Base-by-base conservation (phyloP, 2,329 filamentous ascomycete species). In the Fonsecaea nubica region DNA sequence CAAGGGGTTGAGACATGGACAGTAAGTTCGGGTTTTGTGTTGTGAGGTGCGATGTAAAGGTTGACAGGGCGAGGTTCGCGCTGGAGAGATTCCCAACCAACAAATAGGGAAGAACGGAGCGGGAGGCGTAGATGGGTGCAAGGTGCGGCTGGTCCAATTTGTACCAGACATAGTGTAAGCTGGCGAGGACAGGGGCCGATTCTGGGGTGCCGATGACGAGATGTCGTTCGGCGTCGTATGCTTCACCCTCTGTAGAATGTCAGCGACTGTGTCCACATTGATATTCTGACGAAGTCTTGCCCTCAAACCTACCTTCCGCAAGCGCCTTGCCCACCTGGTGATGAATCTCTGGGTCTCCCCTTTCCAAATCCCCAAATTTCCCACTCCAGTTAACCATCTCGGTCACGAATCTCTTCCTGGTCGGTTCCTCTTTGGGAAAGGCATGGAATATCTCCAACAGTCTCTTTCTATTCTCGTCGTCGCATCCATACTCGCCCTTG, bases 101-200 rank as follows among this genome's bases (percentile, higher is more conserved):
- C 58, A 99, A 88, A 80, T 97, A 98, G 12, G 95, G 93, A 48
- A 99, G 87, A 52, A 98, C 87, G 33, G 90, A 93, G 72, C 95
- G 91, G 10, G 91, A 92, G 70, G 90, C 91, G 80, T 96, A 99
- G 63, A 92, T 83, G 3, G 92, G 89, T 1, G 95, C 95, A 0
- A 91, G 93, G 77, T 97, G 93, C 2, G 92, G 87, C 60, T 94
- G 92, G 79, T 96, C 92, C 75, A 93, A 88, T 68, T 86, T 89
- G 83, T 98, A 99, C 95, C 95, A 99, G 58, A 89, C 85, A 78
- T 96, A 98, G 79, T 98, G 92, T 80, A 98, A 86, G 72, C 88
- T 87, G 57, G 89, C 89, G 62, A 99, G 86, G 10, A 91, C 85
- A 72, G 92, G 89, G 42, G 93, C 86, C 0, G 93, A 97, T 78